These are phyloP conservation scores for Vigna trinervia DNA, from an alignment of 306 rosid genomes.

Conservation along the genomic window DNA sequence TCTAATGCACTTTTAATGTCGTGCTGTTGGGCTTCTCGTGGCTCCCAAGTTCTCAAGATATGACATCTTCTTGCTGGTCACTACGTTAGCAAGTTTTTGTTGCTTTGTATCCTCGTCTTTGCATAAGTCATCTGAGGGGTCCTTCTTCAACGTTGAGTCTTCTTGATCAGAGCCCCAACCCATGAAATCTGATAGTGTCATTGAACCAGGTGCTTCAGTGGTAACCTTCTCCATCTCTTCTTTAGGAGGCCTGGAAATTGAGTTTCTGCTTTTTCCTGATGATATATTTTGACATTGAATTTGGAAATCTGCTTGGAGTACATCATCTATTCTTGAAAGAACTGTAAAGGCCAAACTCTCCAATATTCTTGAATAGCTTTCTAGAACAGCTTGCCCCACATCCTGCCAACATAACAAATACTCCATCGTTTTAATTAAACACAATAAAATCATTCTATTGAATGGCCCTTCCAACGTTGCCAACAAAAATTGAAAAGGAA, in stretches of 20 bases:
- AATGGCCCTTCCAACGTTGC: too few relatives aligned
- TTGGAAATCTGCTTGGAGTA: slow-evolving; percentile 76
- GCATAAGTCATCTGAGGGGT: slow-evolving; percentile 49
- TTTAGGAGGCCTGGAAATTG: slow-evolving; percentile 47
- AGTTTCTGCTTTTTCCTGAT: slow-evolving; percentile 37
- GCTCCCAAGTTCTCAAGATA: slow-evolving; percentile 84
- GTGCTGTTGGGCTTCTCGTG: slow-evolving; percentile 80
- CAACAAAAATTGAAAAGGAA: background rate
- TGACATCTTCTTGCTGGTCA: slow-evolving; percentile 68
- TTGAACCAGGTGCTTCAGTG: slow-evolving; percentile 52
- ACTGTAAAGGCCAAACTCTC: slow-evolving; percentile 98
- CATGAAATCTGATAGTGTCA: slow-evolving; percentile 93
- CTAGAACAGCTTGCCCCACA: slow-evolving; percentile 93
- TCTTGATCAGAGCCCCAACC: slow-evolving; percentile 74
- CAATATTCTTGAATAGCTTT: slow-evolving; percentile 93
- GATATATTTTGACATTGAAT: slow-evolving; percentile 69
- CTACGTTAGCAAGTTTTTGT: slow-evolving; percentile 57
- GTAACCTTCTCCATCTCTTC: slow-evolving; percentile 49
- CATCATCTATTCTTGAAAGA: slow-evolving; percentile 93
- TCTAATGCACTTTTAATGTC: slow-evolving; percentile 60
- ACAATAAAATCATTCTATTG: background rate
- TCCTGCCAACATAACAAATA: slow-evolving; percentile 61
- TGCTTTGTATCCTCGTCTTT: slow-evolving; percentile 52
- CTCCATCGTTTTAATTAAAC: slow-evolving; percentile 1
- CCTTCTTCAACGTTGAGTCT: slow-evolving; percentile 58